Evolutionary conservation across 331 rosid genomes (phyloP), one percentile per base, ranked within the genome.

Genomic region (Quercus tomentella): DNA sequence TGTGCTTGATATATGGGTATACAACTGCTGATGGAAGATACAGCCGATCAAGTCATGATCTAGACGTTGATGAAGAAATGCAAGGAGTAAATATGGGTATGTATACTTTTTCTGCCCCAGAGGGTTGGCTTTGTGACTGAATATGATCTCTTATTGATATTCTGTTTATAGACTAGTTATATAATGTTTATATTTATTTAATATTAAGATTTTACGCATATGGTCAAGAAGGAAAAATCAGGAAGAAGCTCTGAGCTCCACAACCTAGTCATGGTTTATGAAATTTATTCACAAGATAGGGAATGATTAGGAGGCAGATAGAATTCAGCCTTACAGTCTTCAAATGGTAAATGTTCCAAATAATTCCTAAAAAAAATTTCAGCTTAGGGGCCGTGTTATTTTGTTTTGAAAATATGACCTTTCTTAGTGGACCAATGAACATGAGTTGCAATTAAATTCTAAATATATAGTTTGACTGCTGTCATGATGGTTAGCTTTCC

Each of bases 41-140:
- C 80, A 92, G 97, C 76, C 88, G 90, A 63, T 92, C 97, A 70
- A 92, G 97, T 81, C 95, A 92, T 86, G 97, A 92, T 72, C 56
- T 84, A n/a, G 81, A 81, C 76, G 67, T 89, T 31, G 92, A 90
- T 33, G 93, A 87, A 70, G 91, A 87, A 76, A 51, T 79, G 69
- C 89, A 76, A 79, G 88, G 79, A 76, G 77, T 83, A 61, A 75
- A 81, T 83, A 70, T 80, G 62, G 86, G 94, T 90, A 76, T 79
- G 84, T 56, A 20, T 76, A 22, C 22, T 78, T 83, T 35, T 67
- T 31, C 14, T 33, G 41, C 21, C 22, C 1, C 37, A 25, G 25
- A 20, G 51, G 18, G 17, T 33, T 67, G 51, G 72, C 72, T 67
- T 33, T 35, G 72, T 52, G 72, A 9, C 72, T 33, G 26, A 20